Conservation (phyloP, 345 rosid genomes). For the Euphorbia tirucalli region DNA sequence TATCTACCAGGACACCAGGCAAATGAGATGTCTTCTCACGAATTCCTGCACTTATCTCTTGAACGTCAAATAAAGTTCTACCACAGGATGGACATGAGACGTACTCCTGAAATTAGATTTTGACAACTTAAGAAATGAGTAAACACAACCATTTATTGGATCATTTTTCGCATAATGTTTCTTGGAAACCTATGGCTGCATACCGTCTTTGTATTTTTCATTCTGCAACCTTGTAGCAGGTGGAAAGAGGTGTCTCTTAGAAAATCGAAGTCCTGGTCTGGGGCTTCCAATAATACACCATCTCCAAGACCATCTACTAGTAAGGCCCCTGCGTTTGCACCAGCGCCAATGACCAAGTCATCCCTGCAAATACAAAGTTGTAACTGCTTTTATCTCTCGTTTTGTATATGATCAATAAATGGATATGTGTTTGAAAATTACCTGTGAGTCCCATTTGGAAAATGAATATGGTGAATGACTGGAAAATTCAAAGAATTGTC, state of each 20-base stretch:
- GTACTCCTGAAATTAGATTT: slow-evolving; percentile 59
- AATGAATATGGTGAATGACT: slow-evolving; percentile 86
- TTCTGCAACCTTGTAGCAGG: slow-evolving; percentile 95
- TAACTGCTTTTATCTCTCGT: slow-evolving; percentile 7
- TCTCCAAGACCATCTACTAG: slow-evolving; percentile 98
- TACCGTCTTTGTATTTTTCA: slow-evolving; percentile 99
- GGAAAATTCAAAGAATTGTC: slow-evolving; percentile 69
- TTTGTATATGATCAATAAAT: slow-evolving; percentile 1
- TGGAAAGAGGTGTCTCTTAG: slow-evolving; percentile 88
- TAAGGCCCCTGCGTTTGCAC: slow-evolving; percentile 79
- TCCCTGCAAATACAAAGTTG: slow-evolving; percentile 56
- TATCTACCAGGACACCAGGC: slow-evolving; percentile 91
- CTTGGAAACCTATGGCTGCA: slow-evolving; percentile 4
- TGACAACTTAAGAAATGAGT: slow-evolving; percentile 9
- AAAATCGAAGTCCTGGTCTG: slow-evolving; percentile 83
- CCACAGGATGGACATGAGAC: slow-evolving; percentile 98
- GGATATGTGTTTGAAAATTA: slow-evolving; percentile 29
- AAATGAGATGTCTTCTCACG: slow-evolving; percentile 88
- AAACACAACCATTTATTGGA: neutral
- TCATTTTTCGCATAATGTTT: neutral
- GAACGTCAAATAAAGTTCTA: slow-evolving; percentile 93
- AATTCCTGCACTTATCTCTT: slow-evolving; percentile 90
- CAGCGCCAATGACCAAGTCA: slow-evolving; percentile 88
- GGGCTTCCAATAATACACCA: slow-evolving; percentile 84
- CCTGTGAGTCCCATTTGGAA: slow-evolving; percentile 75